Evolutionary conservation across 306 rosid species (phyloP).

Genomic region (Dryas octopetala): DNA sequence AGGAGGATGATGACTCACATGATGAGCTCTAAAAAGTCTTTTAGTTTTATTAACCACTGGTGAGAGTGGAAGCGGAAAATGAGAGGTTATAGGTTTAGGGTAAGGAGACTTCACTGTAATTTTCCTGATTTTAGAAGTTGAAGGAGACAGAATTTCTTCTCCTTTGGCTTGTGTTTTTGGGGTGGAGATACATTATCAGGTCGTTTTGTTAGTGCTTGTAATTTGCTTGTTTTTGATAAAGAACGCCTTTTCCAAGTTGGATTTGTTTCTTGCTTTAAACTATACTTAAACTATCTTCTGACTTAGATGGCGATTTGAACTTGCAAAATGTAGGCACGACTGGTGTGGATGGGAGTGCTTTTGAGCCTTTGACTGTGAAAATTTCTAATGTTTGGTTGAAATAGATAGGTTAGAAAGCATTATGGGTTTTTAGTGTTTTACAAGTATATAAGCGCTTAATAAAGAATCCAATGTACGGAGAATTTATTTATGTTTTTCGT

Average conservation of each 20-base stretch:
- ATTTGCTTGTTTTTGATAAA: constrained; percentile 23
- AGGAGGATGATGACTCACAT: constrained; percentile 75
- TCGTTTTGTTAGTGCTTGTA: constrained; percentile 33
- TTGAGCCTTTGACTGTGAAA: too few species aligned
- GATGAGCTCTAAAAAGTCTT: constrained; percentile 65
- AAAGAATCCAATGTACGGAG: too few species aligned
- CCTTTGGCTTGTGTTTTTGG: constrained; percentile 37
- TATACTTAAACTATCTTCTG: too few species aligned
- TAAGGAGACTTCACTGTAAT: constrained; percentile 38
- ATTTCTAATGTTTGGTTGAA: too few species aligned
- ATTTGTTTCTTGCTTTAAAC: neutral
- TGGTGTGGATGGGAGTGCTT: too few species aligned
- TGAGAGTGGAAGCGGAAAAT: constrained; percentile 19
- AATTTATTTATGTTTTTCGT: too few species aligned
- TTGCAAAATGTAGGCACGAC: too few species aligned
- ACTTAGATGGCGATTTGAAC: too few species aligned
- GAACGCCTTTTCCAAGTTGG: neutral
- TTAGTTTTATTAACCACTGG: constrained; percentile 15
- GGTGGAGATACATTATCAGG: constrained; percentile 30
- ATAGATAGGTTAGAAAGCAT: too few species aligned
- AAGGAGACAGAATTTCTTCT: constrained; percentile 31
- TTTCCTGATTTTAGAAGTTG: constrained; percentile 39
- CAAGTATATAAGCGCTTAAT: too few species aligned
- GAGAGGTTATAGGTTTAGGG: constrained; percentile 30
- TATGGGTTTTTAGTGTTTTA: too few species aligned